Conservation (phyloP, 768 basidiomycete species). For the Trametes coccinea region DNA sequence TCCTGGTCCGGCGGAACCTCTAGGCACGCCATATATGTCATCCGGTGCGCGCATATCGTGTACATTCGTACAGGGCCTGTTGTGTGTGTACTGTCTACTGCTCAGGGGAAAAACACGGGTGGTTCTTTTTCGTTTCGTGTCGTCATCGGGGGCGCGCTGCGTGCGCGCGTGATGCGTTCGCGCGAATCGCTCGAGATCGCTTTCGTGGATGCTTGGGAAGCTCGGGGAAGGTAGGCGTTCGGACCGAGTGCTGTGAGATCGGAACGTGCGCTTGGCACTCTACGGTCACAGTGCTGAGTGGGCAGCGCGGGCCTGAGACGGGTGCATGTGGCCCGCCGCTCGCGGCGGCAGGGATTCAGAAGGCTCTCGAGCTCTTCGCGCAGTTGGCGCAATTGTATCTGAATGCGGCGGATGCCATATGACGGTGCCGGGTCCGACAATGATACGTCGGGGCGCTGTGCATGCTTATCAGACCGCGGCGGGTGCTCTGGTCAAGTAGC, state of each 20-base stretch:
- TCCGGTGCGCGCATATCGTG: background rate
- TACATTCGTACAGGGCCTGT: background rate
- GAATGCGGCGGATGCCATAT: background rate
- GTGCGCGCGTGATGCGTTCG: conserved; percentile 8
- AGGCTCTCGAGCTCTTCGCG: no score
- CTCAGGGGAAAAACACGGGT: background rate
- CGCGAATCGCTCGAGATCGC: background rate
- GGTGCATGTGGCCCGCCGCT: background rate
- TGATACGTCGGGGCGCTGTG: background rate
- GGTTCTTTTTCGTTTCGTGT: background rate
- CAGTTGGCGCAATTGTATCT: no score
- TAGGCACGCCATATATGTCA: background rate
- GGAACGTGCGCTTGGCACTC: background rate
- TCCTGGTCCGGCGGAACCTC: background rate
- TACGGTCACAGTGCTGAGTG: background rate
- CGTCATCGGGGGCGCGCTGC: conserved; percentile 7
- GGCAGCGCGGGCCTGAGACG: background rate
- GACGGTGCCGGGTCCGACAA: background rate
- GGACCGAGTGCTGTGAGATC: background rate
- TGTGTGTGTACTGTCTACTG: background rate
- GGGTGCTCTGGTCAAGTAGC: background rate
- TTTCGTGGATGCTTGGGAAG: background rate
- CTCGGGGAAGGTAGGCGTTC: background rate
- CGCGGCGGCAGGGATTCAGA: background rate
- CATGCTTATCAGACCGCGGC: background rate